Evolutionary conservation across 2,329 filamentous ascomycete genomes (phyloP).

Genomic region (Lecanoromycetidae sp.): DNA sequence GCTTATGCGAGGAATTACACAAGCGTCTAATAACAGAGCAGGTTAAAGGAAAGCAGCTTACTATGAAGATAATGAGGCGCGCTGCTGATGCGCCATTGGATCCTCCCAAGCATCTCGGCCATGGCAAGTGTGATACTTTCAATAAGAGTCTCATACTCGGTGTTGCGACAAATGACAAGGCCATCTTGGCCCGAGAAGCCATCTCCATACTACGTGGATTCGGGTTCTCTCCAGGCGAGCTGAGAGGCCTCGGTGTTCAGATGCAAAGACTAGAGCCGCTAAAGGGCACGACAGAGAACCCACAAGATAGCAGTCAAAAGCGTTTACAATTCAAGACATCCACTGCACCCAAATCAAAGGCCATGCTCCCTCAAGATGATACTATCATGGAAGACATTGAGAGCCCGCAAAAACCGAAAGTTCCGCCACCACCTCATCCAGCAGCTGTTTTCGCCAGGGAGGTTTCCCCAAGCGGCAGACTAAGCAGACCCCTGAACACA

Average conservation of each 20-base stretch:
- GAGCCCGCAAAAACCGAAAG: conserved; percentile 21
- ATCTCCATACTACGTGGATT: conserved; percentile 72
- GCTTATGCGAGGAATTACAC: conserved; percentile 73
- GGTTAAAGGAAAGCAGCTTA: conserved; percentile 78
- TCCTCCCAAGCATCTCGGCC: conserved; percentile 83
- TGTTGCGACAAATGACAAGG: conserved; percentile 65
- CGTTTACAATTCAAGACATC: conserved; percentile 59
- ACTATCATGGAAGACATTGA: conserved; percentile 22
- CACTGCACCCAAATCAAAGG: conserved; percentile 25
- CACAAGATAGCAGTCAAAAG: conserved; percentile 61
- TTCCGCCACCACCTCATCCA: conserved; percentile 7
- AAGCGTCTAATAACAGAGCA: conserved; percentile 68
- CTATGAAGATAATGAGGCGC: conserved; percentile 88
- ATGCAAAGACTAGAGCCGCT: conserved; percentile 83
- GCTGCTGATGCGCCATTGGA: conserved; percentile 78
- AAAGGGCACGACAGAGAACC: conserved; percentile 44
- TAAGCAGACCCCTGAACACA: conserved; percentile 56
- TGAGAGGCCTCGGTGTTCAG: conserved; percentile 85
- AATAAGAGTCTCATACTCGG: conserved; percentile 79
- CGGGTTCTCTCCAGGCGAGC: conserved; percentile 75
- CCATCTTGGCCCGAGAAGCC: conserved; percentile 65
- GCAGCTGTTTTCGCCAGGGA: conserved; percentile 19
- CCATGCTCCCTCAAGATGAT: conserved; percentile 10
- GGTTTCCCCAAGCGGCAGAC: conserved; percentile 15
- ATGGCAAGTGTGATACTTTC: conserved; percentile 88